Evolutionary conservation across 2,329 filamentous ascomycete genomes (phyloP).

Genomic region (Sporothrix euskadiensis): DNA sequence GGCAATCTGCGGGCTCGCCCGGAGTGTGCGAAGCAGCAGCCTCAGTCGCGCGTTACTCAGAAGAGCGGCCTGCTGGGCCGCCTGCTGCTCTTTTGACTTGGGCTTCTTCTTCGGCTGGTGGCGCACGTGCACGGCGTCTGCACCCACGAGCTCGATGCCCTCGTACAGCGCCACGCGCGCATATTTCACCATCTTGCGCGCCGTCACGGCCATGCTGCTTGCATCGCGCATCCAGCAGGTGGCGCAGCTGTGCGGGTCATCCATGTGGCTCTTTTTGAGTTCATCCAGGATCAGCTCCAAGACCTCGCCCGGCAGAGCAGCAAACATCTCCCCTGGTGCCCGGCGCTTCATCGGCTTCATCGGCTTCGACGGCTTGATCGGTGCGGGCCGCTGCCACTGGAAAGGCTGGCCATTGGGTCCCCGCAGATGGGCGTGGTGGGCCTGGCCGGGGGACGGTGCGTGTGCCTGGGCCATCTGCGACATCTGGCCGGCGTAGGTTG

Average conservation of each 20-base stretch:
- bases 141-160: constrained; percentile 59
- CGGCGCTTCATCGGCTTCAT: constrained; percentile 39
- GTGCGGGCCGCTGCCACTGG: constrained; percentile 26
- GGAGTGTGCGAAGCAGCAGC: constrained; percentile 59
- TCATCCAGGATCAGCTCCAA: constrained; percentile 57
- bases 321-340: constrained; percentile 54
- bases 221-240: constrained; percentile 67
- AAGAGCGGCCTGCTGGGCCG: constrained; percentile 42
- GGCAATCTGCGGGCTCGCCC: constrained; percentile 55
- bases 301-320: constrained; percentile 59
- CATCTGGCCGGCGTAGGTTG: neutral
- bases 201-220: constrained; percentile 52
- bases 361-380: constrained; percentile 38
- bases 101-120: constrained; percentile 62
- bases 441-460: neutral
- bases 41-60: constrained; percentile 53
- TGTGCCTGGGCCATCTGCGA: neutral
- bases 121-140: constrained; percentile 49
- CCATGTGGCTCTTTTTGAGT: constrained; percentile 55
- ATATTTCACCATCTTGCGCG: constrained; percentile 54
- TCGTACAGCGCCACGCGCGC: constrained; percentile 57
- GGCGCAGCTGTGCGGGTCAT: constrained; percentile 51
- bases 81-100: constrained; percentile 58
- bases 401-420: neutral
- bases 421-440: neutral